Conservation (phyloP, 1,284 basidiomycete genomes). For the Apiotrichum gracile region DNA sequence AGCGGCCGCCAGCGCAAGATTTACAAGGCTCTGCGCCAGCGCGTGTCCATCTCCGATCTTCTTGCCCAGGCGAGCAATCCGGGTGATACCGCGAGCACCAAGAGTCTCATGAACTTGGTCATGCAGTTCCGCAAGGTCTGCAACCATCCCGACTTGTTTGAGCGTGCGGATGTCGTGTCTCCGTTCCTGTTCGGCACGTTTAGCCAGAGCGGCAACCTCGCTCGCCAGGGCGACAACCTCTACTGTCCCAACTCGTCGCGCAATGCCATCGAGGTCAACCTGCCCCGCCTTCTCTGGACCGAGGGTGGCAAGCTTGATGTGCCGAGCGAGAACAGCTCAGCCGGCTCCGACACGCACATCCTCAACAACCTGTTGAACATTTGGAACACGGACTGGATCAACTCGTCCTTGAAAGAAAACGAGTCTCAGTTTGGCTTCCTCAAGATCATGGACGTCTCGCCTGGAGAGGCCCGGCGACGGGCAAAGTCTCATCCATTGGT, state of each 20-base stretch:
- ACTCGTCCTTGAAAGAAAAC: slow-evolving; percentile 61
- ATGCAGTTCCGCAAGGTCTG: slow-evolving; percentile 99
- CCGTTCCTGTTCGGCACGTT: slow-evolving; percentile 85
- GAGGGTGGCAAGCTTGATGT: slow-evolving; percentile 70
- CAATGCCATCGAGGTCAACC: slow-evolving; percentile 72
- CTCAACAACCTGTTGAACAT: slow-evolving; percentile 77
- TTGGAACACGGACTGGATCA: slow-evolving; percentile 79
- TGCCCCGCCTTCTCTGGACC: slow-evolving; percentile 73
- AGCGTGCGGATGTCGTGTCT: slow-evolving; percentile 90
- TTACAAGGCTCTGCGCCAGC: slow-evolving; percentile 83
- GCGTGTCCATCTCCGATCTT: slow-evolving; percentile 91
- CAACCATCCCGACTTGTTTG: slow-evolving; percentile 98
- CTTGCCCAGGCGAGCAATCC: slow-evolving; percentile 89
- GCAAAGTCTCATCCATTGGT: slow-evolving; percentile 48
- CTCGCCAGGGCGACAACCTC: slow-evolving; percentile 79
- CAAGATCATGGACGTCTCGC: slow-evolving; percentile 59
- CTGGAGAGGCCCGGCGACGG: slow-evolving; percentile 57
- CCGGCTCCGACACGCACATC: slow-evolving; percentile 58
- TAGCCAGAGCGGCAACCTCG: slow-evolving; percentile 71
- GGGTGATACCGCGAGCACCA: slow-evolving; percentile 56
- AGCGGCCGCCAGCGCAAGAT: slow-evolving; percentile 89
- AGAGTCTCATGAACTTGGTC: slow-evolving; percentile 94
- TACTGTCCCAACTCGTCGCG: slow-evolving; percentile 68
- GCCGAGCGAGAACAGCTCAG: slow-evolving; percentile 57
- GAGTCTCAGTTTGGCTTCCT: slow-evolving; percentile 66